Percentiles rank a stretch among this genome's conserved stretches.
Evolutionary conservation across 169 alveolate species (phyloP).

Genomic region (Blepharisma undulans): DNA sequence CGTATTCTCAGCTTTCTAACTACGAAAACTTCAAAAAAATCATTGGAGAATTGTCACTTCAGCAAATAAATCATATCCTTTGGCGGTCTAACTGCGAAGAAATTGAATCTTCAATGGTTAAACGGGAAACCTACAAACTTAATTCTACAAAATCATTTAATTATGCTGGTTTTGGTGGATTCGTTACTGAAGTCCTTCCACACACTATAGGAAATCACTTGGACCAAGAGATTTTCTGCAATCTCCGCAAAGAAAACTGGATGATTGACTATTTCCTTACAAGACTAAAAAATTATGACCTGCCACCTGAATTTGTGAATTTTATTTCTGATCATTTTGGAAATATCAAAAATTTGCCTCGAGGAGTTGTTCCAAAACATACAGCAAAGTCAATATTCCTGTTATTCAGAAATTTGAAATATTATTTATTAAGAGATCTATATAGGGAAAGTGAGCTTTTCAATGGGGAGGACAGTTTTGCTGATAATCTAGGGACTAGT

Average conservation of each 20-base stretch:
- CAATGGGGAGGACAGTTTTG: not conserved
- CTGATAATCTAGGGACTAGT: not conserved
- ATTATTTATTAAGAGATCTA: not conserved
- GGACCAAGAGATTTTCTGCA: conserved; percentile 62
- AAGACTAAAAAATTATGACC: conserved; percentile 40
- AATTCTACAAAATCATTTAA: conserved; percentile 63
- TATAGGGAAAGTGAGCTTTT: not conserved
- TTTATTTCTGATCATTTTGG: not conserved
- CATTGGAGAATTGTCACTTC: not conserved
- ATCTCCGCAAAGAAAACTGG: conserved; percentile 89
- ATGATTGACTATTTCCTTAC: conserved; percentile 74
- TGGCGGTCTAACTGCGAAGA: conserved; percentile 28
- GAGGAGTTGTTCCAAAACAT: conserved; percentile 23
- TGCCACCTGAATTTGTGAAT: not conserved
- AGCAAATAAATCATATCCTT: conserved; percentile 16
- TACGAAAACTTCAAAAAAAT: not conserved
- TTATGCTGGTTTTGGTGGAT: conserved; percentile 87
- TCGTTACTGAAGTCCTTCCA: conserved; percentile 50
- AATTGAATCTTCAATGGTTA: not conserved
- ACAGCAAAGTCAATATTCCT: not conserved
- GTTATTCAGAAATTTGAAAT: not conserved
- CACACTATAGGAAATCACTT: conserved; percentile 44
- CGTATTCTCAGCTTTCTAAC: not conserved
- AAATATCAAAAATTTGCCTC: not conserved
- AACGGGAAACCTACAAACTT: not conserved